Percentiles rank a stretch among this genome's conserved stretches.
Evolutionary conservation across 2,329 filamentous ascomycete genomes (phyloP).

Genomic region (Cercospora citrullina): DNA sequence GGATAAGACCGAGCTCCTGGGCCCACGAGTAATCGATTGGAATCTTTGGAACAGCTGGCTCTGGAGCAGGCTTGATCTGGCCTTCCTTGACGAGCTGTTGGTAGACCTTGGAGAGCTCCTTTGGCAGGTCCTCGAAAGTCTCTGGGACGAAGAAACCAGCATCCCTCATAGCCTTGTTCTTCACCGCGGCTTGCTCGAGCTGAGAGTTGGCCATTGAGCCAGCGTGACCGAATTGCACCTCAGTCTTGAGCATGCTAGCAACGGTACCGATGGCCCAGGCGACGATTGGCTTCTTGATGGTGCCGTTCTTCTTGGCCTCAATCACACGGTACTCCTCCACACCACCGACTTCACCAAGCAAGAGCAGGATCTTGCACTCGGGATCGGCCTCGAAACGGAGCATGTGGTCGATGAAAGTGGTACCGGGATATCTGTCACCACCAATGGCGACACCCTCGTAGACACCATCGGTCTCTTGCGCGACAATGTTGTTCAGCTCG

Average conservation of each 20-base stretch:
- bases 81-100: conserved; percentile 82
- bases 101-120: conserved; percentile 76
- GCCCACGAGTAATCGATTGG: conserved; percentile 99
- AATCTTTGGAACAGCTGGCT: conserved; percentile 97
- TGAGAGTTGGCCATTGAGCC: conserved; percentile 99
- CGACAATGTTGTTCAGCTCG: conserved; percentile 99
- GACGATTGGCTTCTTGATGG: conserved; percentile 97
- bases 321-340: conserved; percentile 99
- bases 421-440: conserved; percentile 97
- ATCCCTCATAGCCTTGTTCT: conserved; percentile 96
- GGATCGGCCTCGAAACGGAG: conserved; percentile 95
- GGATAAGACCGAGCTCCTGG: conserved; percentile 97
- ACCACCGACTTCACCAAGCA: conserved; percentile 98
- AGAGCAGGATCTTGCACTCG: conserved; percentile 93
- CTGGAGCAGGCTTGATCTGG: conserved; percentile 78
- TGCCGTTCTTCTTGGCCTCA: conserved; percentile 89
- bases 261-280: conserved; percentile 99
- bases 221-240: conserved; percentile 98
- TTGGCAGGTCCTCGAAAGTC: conserved; percentile 94
- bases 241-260: conserved; percentile 99
- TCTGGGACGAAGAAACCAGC: conserved; percentile 92
- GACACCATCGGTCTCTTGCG: conserved; percentile 94
- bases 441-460: conserved; percentile 99
- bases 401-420: conserved; percentile 98
- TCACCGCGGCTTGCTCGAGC: conserved; percentile 91